Evolutionary conservation across 768 basidiomycete genomes (phyloP), one percentile per base, ranked within the genome.

Genomic region (Lyophyllum shimeji): DNA sequence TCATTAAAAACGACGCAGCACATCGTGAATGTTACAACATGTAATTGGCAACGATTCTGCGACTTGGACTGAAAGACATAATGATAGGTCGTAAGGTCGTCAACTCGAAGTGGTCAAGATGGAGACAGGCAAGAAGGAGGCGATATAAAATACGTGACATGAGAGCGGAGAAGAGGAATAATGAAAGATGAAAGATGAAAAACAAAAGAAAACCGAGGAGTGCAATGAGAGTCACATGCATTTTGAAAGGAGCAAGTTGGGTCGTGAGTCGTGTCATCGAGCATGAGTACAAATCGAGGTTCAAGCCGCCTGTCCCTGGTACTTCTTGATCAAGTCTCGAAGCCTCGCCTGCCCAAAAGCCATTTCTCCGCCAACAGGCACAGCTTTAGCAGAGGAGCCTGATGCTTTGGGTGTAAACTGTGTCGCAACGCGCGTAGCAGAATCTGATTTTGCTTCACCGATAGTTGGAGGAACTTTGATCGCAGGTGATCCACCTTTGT

Each of bases 261-360:
- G 15, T 40, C n/a, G 3, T 40, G 9, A 40, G n/a, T 40, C n/a
- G 34, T 37, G 34, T 37, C 34, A 37, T 13, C 12, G 15, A 37
- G 15, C 34, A 37, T 37, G 34, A 40, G 17, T 40, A 13, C 9
- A n/a, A 48, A 1, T 3, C 20, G 48, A 50, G 24, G 37, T 43
- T 62, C 58, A 61, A 25, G 39, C 34, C 17, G 47, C 31, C 20
- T 55, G 54, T 24, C 76, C 76, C 70, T 93, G 90, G 66, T 91
- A 93, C 64, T 90, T 88, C 81, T 85, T 87, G 67, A 92, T 92
- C 58, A 92, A 73, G 70, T 91, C 89, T 53, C 88, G 75, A 61
- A 92, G 70, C 57, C 86, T 76, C 13, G 89, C 89, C 69, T 91
- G 86, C 13, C 90, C 90, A 71, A 91, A 90, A 9, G 82, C 86